Conservation (phyloP, 257 asterid species). For the Rhazya stricta region DNA sequence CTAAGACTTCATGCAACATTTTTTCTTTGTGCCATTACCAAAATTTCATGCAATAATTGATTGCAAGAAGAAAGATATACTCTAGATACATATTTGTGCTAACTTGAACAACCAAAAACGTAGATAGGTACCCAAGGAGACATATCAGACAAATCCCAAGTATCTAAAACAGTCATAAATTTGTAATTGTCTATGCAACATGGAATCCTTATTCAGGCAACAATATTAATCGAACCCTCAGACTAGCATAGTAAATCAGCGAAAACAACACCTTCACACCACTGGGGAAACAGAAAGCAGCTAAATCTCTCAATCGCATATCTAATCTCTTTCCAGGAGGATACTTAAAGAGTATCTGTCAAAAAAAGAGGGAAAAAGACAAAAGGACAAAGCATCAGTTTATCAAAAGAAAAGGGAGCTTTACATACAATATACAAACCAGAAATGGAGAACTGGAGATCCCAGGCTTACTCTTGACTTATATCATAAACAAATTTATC, state of each 20-base stretch:
- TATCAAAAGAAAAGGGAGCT: constrained; percentile 1
- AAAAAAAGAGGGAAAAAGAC: not conserved
- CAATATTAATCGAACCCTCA: not conserved
- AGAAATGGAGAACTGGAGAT: not conserved
- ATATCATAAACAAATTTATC: not conserved
- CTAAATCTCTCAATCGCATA: constrained; percentile 63
- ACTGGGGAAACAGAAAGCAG: constrained; percentile 86
- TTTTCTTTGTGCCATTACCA: not conserved
- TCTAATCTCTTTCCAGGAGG: constrained; percentile 73
- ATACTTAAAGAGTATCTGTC: constrained; percentile 71
- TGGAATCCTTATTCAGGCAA: not conserved
- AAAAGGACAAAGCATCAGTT: constrained; percentile 5
- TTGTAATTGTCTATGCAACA: not conserved
- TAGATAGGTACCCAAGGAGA: not conserved
- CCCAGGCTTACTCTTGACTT: not conserved
- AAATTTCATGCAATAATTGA: not conserved
- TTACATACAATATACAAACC: not conserved
- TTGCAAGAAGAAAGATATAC: not conserved
- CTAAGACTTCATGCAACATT: not conserved
- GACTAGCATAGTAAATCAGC: constrained; percentile 8
- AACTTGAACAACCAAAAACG: not conserved
- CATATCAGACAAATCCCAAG: not conserved
- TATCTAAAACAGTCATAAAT: not conserved
- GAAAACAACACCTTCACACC: constrained; percentile 66
- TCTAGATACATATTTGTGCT: not conserved